A percentile compares a stretch with the other conserved stretches of the same genome.
Conservation (phyloP, 306 rosid species). For the Quercus berberidifolia region DNA sequence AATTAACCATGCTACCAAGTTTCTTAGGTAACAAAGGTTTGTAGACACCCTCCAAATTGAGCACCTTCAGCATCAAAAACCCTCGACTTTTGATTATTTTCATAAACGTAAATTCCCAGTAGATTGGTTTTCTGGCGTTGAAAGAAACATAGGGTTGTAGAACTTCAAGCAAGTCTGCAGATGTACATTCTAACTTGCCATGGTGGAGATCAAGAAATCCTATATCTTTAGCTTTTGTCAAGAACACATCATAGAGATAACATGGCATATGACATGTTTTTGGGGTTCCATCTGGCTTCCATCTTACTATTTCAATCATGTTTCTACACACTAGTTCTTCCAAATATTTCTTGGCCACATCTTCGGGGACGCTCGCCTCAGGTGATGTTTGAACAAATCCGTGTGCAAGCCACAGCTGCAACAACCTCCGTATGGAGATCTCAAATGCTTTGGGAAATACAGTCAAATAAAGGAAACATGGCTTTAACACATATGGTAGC, state of each 20-base stretch:
- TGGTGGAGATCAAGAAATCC: background rate
- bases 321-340: background rate
- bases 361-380: background rate
- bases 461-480: constrained; percentile 8
- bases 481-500: background rate
- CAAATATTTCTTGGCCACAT: background rate
- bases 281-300: background rate
- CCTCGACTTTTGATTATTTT: background rate
- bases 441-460: background rate
- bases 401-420: constrained; percentile 9
- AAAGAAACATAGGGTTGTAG: background rate
- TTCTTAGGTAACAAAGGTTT: background rate
- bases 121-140: background rate
- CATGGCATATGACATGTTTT: constrained; percentile 9
- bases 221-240: background rate
- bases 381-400: background rate
- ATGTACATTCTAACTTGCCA: background rate
- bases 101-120: background rate
- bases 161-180: background rate
- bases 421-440: constrained; percentile 7
- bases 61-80: constrained; percentile 7
- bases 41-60: constrained; percentile 19
- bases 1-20: background rate
- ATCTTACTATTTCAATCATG: no score
- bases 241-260: background rate